phyloP scores from a whole-genome alignment of 176 grass and related monocot genomes.

The Rhynchospora tenuis region DNA sequence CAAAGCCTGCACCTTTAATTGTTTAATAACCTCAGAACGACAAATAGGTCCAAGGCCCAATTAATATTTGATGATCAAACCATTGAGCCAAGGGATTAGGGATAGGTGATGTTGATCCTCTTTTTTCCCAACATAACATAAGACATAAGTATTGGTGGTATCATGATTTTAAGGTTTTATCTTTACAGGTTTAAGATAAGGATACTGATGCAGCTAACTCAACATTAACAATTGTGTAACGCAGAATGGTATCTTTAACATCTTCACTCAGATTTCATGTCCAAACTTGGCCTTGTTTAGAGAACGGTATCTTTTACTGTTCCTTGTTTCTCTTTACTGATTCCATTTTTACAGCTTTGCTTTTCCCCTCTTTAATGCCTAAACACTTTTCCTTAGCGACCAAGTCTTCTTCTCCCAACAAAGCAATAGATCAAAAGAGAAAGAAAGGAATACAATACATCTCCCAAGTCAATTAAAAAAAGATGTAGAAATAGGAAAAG shows the following conservation, averaged over 20 bases:
- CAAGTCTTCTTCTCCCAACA: constrained; percentile 39
- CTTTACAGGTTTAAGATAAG: neutral
- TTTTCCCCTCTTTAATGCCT: constrained; percentile 37
- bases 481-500: neutral
- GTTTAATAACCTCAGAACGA: neutral
- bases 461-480: constrained; percentile 8
- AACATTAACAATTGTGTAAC: neutral
- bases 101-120: neutral
- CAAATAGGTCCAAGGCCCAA: neutral
- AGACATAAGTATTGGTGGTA: neutral
- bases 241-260: neutral
- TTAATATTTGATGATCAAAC: neutral
- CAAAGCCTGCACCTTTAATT: neutral
- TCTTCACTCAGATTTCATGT: neutral
- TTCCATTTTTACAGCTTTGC: constrained; percentile 13
- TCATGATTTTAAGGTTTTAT: neutral
- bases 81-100: neutral
- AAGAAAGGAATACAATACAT: constrained; percentile 5
- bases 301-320: neutral
- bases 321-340: neutral
- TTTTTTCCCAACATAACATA: neutral
- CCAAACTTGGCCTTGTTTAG: neutral
- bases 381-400: constrained; percentile 19
- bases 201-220: neutral
- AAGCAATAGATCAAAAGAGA: constrained; percentile 37